phyloP scores from a whole-genome alignment of 2,329 filamentous ascomycete species.

The Aphanoascus verrucosus region DNA sequence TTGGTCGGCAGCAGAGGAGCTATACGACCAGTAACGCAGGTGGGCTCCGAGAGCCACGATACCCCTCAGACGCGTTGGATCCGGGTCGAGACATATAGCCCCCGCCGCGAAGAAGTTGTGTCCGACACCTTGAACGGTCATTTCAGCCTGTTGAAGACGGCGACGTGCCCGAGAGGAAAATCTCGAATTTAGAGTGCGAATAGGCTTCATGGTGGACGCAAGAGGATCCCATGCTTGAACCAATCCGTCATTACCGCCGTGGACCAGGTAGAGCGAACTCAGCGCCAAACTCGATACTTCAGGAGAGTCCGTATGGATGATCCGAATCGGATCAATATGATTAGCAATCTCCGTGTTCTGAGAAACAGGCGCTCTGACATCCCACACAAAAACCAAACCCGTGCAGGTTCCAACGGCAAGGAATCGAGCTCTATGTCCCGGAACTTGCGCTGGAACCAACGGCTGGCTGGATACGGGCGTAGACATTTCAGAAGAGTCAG shows the following conservation, averaged over 20 bases:
- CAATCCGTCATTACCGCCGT: constrained; percentile 87
- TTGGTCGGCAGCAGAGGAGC: constrained; percentile 63
- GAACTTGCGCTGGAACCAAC: constrained; percentile 50
- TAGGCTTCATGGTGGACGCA: constrained; percentile 63
- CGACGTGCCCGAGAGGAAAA: constrained; percentile 75
- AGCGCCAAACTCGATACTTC: constrained; percentile 73
- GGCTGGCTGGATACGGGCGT: constrained; percentile 43
- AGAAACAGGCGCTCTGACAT: constrained; percentile 58
- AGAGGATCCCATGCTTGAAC: constrained; percentile 97
- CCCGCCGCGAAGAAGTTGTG: constrained; percentile 72
- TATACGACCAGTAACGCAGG: constrained; percentile 88
- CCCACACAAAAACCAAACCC: constrained; percentile 73
- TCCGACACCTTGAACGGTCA: constrained; percentile 55
- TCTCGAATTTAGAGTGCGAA: constrained; percentile 77
- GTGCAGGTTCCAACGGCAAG: constrained; percentile 69
- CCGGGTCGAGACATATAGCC: constrained; percentile 75
- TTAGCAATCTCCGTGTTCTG: constrained; percentile 46
- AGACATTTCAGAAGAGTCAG: constrained; percentile 44
- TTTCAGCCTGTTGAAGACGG: constrained; percentile 56
- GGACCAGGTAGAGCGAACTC: constrained; percentile 76
- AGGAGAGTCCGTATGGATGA: constrained; percentile 83
- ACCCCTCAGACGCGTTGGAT: constrained; percentile 73
- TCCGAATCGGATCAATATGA: constrained; percentile 58
- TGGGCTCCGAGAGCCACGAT: constrained; percentile 79
- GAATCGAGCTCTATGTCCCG: constrained; percentile 72